Base-by-base conservation (phyloP, 495 filamentous ascomycete genomes). In the Melanomma pulvis-pyrius region DNA sequence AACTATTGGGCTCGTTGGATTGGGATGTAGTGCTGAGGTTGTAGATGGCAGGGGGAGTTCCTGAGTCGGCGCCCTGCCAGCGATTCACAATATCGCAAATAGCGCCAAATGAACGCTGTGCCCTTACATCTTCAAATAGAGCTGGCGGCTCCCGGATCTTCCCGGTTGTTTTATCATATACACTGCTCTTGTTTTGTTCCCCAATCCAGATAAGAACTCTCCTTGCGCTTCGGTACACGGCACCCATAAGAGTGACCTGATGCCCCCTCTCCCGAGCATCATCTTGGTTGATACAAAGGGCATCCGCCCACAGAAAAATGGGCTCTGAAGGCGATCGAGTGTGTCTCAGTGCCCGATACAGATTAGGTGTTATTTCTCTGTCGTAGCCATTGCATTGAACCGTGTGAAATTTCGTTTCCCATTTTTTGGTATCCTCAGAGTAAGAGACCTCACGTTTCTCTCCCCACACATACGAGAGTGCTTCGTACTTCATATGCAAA, bases 391-490 rank as follows among this genome's bases (percentile, higher is more conserved):
- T 58, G 19, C 54, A 58, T 9, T n/a, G 4, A 21, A 46, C 30
- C 4, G 36, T 41, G 21, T 25, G 9, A 3, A 46, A n/a, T 2
- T 30, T 28, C 1, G n/a, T 26, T 19, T 19, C 17, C 47, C 29
- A 47, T 22, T 39, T 36, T 19, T 24, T n/a, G 22, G 28, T 55
- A 7, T 1, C 15, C 7, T 29, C 11, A n/a, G 39, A 1, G n/a
- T 19, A 63, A 25, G 11, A 54, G 3, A 24, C 11, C 5, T 21
- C 19, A 32, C 24, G 13, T 2, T 22, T 47, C 9, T 50, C 22
- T 28, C 48, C 59, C 61, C 61, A 64, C 12, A 46, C 61, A 49
- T 64, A 64, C 15, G 34, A 64, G 11, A 64, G 22, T 22, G 61
- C 61, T 25, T 46, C 36, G 29, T 58, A 64, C 4, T 19, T 5